Evolutionary conservation across 1,139 yeast species (phyloP).

Genomic region (Saccharomyces hybrid): DNA sequence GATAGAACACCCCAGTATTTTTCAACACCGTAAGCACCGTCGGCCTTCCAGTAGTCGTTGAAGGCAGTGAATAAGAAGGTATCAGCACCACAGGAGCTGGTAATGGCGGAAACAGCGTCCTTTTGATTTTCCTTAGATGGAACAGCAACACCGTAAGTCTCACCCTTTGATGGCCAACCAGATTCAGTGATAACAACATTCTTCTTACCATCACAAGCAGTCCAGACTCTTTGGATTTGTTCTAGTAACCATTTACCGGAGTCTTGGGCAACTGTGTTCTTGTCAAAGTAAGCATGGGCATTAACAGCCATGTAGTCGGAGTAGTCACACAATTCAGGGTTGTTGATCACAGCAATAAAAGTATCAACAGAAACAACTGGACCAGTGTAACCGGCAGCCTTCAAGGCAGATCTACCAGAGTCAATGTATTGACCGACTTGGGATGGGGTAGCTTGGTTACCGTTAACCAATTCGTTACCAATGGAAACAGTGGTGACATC

Average conservation of each 20-base stretch:
- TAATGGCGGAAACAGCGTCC: conserved; percentile 51
- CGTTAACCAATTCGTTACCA: conserved; percentile 76
- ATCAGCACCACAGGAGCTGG: conserved; percentile 45
- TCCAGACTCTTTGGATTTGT: conserved; percentile 59
- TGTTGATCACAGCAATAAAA: conserved; percentile 60
- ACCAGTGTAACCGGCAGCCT: conserved; percentile 59
- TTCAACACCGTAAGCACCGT: conserved; percentile 60
- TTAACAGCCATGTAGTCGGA: conserved; percentile 78
- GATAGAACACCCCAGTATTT: conserved; percentile 60
- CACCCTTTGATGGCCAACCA: conserved; percentile 77
- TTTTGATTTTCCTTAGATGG: conserved; percentile 60
- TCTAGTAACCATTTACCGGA: conserved; percentile 65
- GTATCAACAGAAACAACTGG: conserved; percentile 74
- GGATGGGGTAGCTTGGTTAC: conserved; percentile 51
- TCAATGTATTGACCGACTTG: conserved; percentile 49
- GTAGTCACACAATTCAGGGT: conserved; percentile 60
- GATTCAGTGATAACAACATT: conserved; percentile 60
- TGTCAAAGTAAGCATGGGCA: conserved; percentile 77
- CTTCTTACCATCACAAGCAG: conserved; percentile 57
- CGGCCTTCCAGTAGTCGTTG: conserved; percentile 72
- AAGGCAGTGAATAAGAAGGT: conserved; percentile 62
- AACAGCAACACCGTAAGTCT: conserved; percentile 56
- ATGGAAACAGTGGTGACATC: conserved; percentile 66
- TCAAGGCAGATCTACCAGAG: conserved; percentile 53
- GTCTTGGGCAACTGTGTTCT: conserved; percentile 52